These are phyloP conservation scores for Colletotrichum sp. DNA, from an alignment of 2,329 filamentous ascomycete species.

Conservation along the genomic window DNA sequence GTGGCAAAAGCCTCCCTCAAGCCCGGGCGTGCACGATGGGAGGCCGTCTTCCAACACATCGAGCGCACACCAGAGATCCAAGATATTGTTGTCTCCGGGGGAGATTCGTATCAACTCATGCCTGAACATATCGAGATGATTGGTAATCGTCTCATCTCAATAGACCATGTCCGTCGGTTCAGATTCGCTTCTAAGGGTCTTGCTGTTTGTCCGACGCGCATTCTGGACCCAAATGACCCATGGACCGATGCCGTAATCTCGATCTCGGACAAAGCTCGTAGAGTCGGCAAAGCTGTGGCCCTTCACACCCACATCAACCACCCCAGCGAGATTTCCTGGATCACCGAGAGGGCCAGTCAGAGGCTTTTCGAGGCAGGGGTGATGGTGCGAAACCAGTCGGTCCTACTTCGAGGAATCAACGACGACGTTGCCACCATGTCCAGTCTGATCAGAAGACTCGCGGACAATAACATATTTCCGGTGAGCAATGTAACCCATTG, in stretches of 20 bases:
- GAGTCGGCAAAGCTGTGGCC: slow-evolving; percentile 63
- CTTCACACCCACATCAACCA: slow-evolving; percentile 73
- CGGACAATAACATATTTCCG: slow-evolving; percentile 62
- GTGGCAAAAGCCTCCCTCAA: slow-evolving; percentile 51
- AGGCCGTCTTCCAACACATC: slow-evolving; percentile 63
- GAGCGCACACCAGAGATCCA: slow-evolving; percentile 51
- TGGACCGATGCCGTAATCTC: slow-evolving; percentile 60
- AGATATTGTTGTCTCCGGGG: slow-evolving; percentile 68
- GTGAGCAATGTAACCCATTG: slow-evolving; percentile 34
- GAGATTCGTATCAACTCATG: slow-evolving; percentile 64
- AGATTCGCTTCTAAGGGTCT: slow-evolving; percentile 68
- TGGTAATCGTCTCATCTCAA: slow-evolving; percentile 59
- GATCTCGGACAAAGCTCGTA: slow-evolving; percentile 54
- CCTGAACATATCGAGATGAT: slow-evolving; percentile 58
- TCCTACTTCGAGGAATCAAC: slow-evolving; percentile 65
- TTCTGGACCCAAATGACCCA: slow-evolving; percentile 55
- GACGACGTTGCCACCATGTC: slow-evolving; percentile 59
- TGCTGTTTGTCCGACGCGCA: slow-evolving; percentile 61
- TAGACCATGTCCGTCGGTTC: slow-evolving; percentile 64
- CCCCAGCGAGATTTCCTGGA: slow-evolving; percentile 66
- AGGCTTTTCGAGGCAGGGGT: slow-evolving; percentile 56
- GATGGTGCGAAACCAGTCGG: slow-evolving; percentile 62
- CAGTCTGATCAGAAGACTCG: slow-evolving; percentile 56
- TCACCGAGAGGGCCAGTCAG: slow-evolving; percentile 55
- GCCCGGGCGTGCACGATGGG: slow-evolving; percentile 51